phyloP scores from a whole-genome alignment of 805 yeast genomes.

The Maudiozyma saulgeensis region DNA sequence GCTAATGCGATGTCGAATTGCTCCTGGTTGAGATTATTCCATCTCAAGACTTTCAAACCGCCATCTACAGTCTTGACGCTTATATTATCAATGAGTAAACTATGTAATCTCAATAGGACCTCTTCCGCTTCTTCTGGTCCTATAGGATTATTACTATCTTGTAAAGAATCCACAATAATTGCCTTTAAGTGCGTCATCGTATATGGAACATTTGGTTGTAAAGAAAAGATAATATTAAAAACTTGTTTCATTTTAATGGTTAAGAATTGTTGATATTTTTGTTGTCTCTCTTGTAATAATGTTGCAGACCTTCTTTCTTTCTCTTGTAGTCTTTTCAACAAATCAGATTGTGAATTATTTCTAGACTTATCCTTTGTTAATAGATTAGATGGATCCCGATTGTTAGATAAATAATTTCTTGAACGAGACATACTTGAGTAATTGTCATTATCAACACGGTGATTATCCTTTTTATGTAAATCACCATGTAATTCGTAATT shows the following conservation, averaged over 20 bases:
- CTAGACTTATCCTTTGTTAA: conserved; percentile 7
- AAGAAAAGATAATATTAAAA: conserved; percentile 18
- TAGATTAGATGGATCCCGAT: conserved; percentile 12
- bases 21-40: conserved; percentile 17
- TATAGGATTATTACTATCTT: conserved; percentile 27
- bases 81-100: conserved; percentile 10
- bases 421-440: background rate
- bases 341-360: conserved; percentile 16
- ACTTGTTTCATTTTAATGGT: conserved; percentile 24
- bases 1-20: background rate
- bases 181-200: conserved; percentile 20
- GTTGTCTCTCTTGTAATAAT: conserved; percentile 19
- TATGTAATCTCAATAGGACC: conserved; percentile 16
- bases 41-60: conserved; percentile 23
- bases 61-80: conserved; percentile 18
- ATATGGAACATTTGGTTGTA: conserved; percentile 20
- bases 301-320: conserved; percentile 22
- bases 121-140: conserved; percentile 21
- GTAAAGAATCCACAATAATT: conserved; percentile 24
- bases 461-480: background rate
- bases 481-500: background rate
- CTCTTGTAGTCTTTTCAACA: conserved; percentile 22
- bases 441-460: background rate
- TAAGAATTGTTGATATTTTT: conserved; percentile 20
- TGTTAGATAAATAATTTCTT: conserved; percentile 13